Evolutionary conservation across 345 rosid genomes (phyloP), one percentile per base, ranked within the genome.

Genomic region (Angophora floribunda): DNA sequence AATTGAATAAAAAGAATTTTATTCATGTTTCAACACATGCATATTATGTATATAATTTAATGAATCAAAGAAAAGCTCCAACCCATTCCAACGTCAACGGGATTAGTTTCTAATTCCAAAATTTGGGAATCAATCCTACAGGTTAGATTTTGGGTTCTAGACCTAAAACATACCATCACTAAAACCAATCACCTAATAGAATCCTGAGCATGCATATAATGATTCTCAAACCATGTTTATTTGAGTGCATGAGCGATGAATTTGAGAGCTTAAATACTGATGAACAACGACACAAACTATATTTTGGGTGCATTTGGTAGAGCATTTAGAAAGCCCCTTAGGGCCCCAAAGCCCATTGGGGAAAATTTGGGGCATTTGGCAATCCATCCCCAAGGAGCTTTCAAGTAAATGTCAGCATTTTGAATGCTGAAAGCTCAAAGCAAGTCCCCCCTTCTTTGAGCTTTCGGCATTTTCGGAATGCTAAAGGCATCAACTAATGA

Each of bases 81-180:
- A 32, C 79, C 3, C 0, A 0, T 67, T 32, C 45, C 16, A 32
- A 17, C 24, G 13, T 67, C 24, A 4, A 67, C 12, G 21, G 16
- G 44, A 15, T 32, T 3, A 6, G 22, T 32, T 32, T 36, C 9
- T 1, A 0, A 16, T 67, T 32, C 45, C 45, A 32, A 67, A 67
- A 67, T 32, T 6, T 67, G 2, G 11, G 12, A 7, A 45, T 1
- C 24, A 7, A 16, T 12, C 12, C 9, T 32, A 67, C 7, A 32
- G 12, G 5, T 36, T 67, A 2, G 45, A 3, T 67, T 67, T 32
- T 2, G 32, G 2, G 11, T 67, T 0, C 45, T 3, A 15, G 19
- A 30, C 22, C 5, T 32, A 16, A 4, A 67, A 67, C 22, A 7
- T 67, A 32, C 9, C 22, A 44, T 6, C 13, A n/a, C 0, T 4